Evolutionary conservation across 1,139 yeast genomes (phyloP), one percentile per base, ranked within the genome.

Genomic region (Casaregolazyma lundiana): DNA sequence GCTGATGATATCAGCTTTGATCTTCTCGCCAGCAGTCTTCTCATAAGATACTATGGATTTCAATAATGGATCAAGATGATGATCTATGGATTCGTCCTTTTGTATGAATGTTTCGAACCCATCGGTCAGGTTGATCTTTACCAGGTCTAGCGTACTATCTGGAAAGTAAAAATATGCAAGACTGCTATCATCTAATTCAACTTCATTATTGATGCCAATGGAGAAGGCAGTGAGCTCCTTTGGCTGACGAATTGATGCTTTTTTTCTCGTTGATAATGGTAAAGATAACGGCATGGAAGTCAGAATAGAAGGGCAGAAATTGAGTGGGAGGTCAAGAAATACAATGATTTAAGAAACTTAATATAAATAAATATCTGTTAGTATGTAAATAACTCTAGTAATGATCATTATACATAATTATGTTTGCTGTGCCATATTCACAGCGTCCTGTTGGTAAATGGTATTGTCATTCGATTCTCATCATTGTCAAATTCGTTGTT

Each of bases 101-200:
- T 72, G 69, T 51, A 72, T 69, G 63, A 84, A 86, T 41, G 77
- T 72, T 17, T 71, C 67, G 57, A 72, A 76, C 0, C 97, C 97
- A 2, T 72, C 74, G 21, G 73, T 72, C 24, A 92, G 71, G 60
- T 88, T 90, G 32, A 77, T 67, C 7, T 71, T 67, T 15, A 16
- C 35, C 2, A 36, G 13, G 43, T 77, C 80, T 16, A 61, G 50
- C 13, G 85, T 76, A 5, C 79, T 64, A 59, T 85, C 89, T 3
- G 96, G 94, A 38, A 89, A 72, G 63, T 88, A 92, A 67, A 73
- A 89, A 66, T 87, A 87, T 19, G 75, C 68, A 44, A 86, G 65
- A 7, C 74, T 66, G 0, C 79, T 69, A 43, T 75, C 79, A 52
- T 77, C 81, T 15, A 73, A 64, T 21, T 72, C 75, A 41, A 71